phyloP scores from a whole-genome alignment of 495 filamentous ascomycete genomes.

The Xylaria cubensis region DNA sequence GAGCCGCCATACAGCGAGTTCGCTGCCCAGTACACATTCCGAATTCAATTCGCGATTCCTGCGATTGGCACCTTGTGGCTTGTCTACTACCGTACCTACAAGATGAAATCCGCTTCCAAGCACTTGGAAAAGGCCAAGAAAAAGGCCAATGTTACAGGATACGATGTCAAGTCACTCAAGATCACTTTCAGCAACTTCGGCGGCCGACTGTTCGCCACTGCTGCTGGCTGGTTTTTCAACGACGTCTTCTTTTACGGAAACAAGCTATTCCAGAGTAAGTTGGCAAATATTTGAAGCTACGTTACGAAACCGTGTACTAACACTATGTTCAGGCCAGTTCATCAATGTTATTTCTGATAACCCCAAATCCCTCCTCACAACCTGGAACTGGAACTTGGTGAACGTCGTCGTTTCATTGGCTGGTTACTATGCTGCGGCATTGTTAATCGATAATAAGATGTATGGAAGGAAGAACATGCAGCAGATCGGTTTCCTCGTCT shows the following conservation, averaged over 20 bases:
- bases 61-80: slow-evolving; percentile 91
- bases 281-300: too few species aligned
- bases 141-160: slow-evolving; percentile 84
- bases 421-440: slow-evolving; percentile 81
- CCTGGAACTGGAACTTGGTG: slow-evolving; percentile 88
- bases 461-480: slow-evolving; percentile 94
- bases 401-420: slow-evolving; percentile 82
- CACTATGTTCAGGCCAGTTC: slow-evolving; percentile 61
- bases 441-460: slow-evolving; percentile 89
- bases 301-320: slow-evolving; percentile 20
- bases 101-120: slow-evolving; percentile 78
- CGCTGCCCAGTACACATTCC: slow-evolving; percentile 82
- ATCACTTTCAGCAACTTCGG: slow-evolving; percentile 81
- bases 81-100: slow-evolving; percentile 86
- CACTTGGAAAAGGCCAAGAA: slow-evolving; percentile 79
- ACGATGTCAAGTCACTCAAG: slow-evolving; percentile 79
- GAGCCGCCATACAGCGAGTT: slow-evolving; percentile 71
- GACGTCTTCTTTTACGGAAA: slow-evolving; percentile 98
- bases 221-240: slow-evolving; percentile 86
- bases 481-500: slow-evolving; percentile 84
- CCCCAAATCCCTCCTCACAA: slow-evolving; percentile 70
- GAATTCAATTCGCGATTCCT: slow-evolving; percentile 82
- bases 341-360: slow-evolving; percentile 72
- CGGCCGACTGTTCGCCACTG: slow-evolving; percentile 81
- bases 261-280: slow-evolving; percentile 84